Percentiles rank a stretch among this genome's conserved stretches.
Conservation (phyloP, 208 protist species). For the Trypanosoma platydactyli region DNA sequence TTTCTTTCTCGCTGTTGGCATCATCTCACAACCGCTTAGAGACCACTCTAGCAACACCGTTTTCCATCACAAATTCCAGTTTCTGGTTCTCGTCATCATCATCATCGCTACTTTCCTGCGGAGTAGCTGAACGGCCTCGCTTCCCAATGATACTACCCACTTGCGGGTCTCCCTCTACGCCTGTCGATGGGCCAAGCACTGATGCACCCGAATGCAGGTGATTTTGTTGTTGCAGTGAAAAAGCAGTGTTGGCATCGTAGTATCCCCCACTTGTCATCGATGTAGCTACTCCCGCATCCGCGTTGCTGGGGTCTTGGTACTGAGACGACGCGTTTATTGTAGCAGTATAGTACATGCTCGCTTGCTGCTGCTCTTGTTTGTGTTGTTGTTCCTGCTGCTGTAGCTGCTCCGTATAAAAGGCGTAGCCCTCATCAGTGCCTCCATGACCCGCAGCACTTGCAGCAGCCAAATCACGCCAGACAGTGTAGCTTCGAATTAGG, state of each 20-base stretch:
- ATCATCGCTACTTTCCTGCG: constrained; percentile 28
- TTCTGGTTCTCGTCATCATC: constrained; percentile 51
- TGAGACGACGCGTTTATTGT: constrained; percentile 4
- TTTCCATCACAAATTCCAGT: constrained; percentile 78
- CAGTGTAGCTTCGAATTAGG: constrained; percentile 66
- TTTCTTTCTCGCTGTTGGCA: neutral
- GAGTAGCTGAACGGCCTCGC: constrained; percentile 25
- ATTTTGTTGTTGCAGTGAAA: constrained; percentile 4
- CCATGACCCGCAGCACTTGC: constrained; percentile 23
- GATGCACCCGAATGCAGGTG: constrained; percentile 14
- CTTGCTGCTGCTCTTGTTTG: constrained; percentile 35
- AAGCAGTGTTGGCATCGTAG: constrained; percentile 32
- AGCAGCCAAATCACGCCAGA: constrained; percentile 47
- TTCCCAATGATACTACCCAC: constrained; percentile 9
- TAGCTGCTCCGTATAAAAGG: constrained; percentile 31
- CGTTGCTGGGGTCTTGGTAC: constrained; percentile 1
- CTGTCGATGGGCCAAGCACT: neutral
- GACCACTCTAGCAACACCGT: constrained; percentile 57
- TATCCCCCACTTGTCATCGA: constrained; percentile 13
- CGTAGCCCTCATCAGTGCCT: constrained; percentile 29
- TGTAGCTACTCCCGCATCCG: neutral
- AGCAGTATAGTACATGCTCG: constrained; percentile 36
- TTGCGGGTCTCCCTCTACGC: neutral
- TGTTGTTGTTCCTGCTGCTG: constrained; percentile 41
- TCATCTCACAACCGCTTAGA: constrained; percentile 11